Evolutionary conservation across 768 basidiomycete genomes (phyloP).

Genomic region (Tylopilus rubrobrunneus): DNA sequence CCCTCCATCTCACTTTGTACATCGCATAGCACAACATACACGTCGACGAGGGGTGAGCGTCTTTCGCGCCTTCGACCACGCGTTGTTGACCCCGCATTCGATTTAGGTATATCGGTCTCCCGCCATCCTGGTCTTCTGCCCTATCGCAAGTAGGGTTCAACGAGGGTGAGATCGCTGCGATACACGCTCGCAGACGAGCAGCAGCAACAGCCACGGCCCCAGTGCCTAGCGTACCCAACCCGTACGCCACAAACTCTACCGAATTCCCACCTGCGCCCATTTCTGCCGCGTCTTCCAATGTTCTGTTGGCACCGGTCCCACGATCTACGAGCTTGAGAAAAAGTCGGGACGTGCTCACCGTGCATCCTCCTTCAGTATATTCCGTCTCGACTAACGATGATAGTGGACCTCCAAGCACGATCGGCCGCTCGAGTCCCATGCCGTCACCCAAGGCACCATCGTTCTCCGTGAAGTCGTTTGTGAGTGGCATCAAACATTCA

Average conservation of each 20-base stretch:
- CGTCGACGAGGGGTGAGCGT: slow-evolving; percentile 66
- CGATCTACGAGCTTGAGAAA: slow-evolving; percentile 23
- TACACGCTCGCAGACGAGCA: slow-evolving; percentile 40
- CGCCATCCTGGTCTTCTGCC: slow-evolving; percentile 68
- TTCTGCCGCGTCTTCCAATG: slow-evolving; percentile 24
- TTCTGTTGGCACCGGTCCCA: slow-evolving; percentile 20
- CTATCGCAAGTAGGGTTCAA: slow-evolving; percentile 59
- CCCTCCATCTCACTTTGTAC: background rate
- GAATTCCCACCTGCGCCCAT: slow-evolving; percentile 1
- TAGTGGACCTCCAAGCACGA: slow-evolving; percentile 4
- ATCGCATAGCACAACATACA: slow-evolving; percentile 66
- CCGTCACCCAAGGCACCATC: slow-evolving; percentile 20
- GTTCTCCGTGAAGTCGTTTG: slow-evolving; percentile 21
- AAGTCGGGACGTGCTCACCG: slow-evolving; percentile 2
- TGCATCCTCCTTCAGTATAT: slow-evolving; percentile 14
- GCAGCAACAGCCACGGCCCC: slow-evolving; percentile 9
- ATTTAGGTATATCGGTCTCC: slow-evolving; percentile 56
- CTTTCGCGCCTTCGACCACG: too few relatives aligned
- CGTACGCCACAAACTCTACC: background rate
- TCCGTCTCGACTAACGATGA: slow-evolving; percentile 2
- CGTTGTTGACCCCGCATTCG: background rate
- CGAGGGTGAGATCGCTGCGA: slow-evolving; percentile 64
- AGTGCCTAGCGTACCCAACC: slow-evolving; percentile 5
- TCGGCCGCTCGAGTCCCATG: background rate
- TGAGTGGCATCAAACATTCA: slow-evolving; percentile 20